phyloP scores from a whole-genome alignment of 2,329 filamentous ascomycete genomes.

The Dryadomyces sulphureus region DNA sequence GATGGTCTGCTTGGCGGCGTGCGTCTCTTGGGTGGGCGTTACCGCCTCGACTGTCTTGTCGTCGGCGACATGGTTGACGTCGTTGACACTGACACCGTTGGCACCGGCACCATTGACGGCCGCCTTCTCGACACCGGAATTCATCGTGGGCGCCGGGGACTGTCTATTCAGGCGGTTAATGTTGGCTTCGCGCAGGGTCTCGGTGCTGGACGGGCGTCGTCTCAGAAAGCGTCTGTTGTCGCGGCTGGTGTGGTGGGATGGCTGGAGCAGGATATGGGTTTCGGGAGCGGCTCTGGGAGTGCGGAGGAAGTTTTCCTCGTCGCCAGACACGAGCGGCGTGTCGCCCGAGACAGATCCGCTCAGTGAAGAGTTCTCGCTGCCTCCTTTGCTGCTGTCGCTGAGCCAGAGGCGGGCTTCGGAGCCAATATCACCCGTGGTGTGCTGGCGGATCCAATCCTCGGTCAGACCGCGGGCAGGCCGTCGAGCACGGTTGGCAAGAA shows the following conservation, averaged over 20 bases:
- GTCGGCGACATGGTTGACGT: not conserved
- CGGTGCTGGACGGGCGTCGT: slow-evolving; percentile 32
- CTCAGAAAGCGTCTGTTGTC: not conserved
- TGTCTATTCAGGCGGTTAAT: slow-evolving; percentile 11
- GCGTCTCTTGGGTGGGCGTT: not conserved
- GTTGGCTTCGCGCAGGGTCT: slow-evolving; percentile 33
- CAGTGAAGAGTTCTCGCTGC: slow-evolving; percentile 62
- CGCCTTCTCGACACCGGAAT: not conserved
- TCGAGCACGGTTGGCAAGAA: slow-evolving; percentile 48
- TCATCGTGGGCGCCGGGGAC: not conserved
- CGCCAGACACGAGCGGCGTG: slow-evolving; percentile 31
- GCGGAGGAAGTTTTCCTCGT: slow-evolving; percentile 5
- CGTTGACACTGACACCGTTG: not conserved
- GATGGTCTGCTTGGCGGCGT: not conserved
- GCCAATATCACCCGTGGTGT: slow-evolving; percentile 55
- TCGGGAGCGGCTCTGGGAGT: slow-evolving; percentile 4
- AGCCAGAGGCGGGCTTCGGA: slow-evolving; percentile 68
- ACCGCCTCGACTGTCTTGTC: not conserved
- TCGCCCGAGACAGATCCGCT: slow-evolving; percentile 46
- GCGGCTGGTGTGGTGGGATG: not conserved
- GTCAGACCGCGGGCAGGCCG: slow-evolving; percentile 50
- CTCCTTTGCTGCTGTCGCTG: slow-evolving; percentile 61
- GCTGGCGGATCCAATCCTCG: slow-evolving; percentile 76
- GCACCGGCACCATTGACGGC: not conserved
- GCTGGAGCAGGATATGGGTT: not conserved